Conservation (phyloP, 2,329 filamentous ascomycete genomes). For the Gnomoniopsis sp. region DNA sequence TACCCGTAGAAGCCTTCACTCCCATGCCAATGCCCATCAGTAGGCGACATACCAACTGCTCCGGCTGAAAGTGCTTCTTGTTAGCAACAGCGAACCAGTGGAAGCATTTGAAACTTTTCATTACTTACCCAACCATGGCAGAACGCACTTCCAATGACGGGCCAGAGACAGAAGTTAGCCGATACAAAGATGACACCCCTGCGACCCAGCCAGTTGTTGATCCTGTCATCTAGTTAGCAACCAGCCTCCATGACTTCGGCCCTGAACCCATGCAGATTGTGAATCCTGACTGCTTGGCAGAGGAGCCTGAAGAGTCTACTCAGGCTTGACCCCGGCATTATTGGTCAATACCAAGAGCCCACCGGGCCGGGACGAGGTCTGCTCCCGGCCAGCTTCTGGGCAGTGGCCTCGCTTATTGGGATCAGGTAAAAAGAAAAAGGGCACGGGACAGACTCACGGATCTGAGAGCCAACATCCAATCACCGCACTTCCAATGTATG, state of each 20-base stretch:
- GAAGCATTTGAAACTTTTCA: background rate
- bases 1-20: slow-evolving; percentile 1
- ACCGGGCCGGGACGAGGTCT: background rate
- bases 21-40: slow-evolving; percentile 10
- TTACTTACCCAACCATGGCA: background rate
- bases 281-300: background rate
- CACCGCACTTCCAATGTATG: slow-evolving; percentile 23
- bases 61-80: slow-evolving; percentile 62
- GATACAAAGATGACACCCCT: slow-evolving; percentile 64
- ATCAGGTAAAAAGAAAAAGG: background rate
- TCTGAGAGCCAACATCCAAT: slow-evolving; percentile 55
- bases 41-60: slow-evolving; percentile 68
- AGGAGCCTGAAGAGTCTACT: background rate
- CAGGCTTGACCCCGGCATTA: background rate
- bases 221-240: background rate
- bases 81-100: slow-evolving; percentile 47
- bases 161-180: slow-evolving; percentile 67
- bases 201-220: slow-evolving; percentile 31
- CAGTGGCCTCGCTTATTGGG: background rate
- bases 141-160: slow-evolving; percentile 52
- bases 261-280: no score
- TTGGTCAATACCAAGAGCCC: background rate
- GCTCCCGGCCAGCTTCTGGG: background rate
- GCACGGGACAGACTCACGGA: slow-evolving; percentile 24
- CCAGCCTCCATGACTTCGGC: no score